Evolutionary conservation across 2,329 filamentous ascomycete species (phyloP).

Genomic region (Sporothrix sp.): DNA sequence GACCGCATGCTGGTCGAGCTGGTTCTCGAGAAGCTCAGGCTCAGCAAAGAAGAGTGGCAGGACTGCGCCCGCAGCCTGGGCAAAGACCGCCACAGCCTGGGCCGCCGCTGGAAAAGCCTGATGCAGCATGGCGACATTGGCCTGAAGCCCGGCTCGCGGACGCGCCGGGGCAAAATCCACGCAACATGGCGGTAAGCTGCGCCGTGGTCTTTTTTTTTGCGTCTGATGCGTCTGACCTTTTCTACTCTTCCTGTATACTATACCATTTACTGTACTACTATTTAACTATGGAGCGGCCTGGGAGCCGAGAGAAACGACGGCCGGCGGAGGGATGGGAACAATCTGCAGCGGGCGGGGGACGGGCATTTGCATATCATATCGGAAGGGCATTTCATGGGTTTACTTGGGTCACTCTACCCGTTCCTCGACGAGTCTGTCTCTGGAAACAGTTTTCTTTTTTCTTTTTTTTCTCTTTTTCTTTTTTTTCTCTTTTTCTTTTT

Average conservation of each 20-base stretch:
- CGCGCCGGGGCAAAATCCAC: conserved; percentile 39
- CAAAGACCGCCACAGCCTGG: conserved; percentile 47
- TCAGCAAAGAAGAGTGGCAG: conserved; percentile 56
- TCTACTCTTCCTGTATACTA: not conserved
- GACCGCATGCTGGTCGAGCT: conserved; percentile 58
- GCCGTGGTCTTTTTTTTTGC: not conserved
- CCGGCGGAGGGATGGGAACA: conserved; percentile 1
- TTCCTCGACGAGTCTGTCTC: not conserved
- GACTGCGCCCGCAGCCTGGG: conserved; percentile 56
- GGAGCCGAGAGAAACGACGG: not conserved
- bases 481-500: not conserved
- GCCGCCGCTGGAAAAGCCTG: conserved; percentile 53
- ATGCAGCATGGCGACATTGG: conserved; percentile 50
- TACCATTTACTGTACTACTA: conserved; percentile 3
- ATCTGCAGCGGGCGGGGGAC: not conserved
- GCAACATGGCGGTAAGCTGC: conserved; percentile 43
- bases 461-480: conserved; percentile 10
- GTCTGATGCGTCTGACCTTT: not conserved
- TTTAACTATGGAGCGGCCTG: not conserved
- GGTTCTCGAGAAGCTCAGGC: conserved; percentile 55
- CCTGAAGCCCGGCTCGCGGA: conserved; percentile 36
- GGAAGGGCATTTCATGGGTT: not conserved
- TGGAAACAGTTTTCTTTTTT: conserved; percentile 4
- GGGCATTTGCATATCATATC: conserved; percentile 8
- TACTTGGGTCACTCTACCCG: not conserved